Percentiles rank a stretch among this genome's conserved stretches.
Conservation (phyloP, 176 grass and related monocot species). For the Zoysia pacifica region DNA sequence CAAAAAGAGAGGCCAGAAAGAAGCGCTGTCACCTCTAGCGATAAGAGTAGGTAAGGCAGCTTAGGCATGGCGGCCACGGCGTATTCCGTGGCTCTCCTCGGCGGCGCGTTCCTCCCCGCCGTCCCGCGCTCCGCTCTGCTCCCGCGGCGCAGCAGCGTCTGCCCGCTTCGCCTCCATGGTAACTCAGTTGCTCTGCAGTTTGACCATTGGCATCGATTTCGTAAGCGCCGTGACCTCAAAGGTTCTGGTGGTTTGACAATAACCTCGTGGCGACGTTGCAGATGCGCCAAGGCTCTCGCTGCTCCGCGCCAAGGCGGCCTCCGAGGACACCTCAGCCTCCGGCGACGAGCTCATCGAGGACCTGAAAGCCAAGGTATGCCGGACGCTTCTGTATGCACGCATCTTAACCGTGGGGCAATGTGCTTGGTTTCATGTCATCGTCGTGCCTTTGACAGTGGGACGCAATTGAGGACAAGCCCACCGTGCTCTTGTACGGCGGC, state of each 20-base stretch:
- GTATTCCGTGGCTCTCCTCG: constrained; percentile 72
- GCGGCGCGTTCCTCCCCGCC: constrained; percentile 58
- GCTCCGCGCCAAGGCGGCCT: constrained; percentile 62
- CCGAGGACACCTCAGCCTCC: constrained; percentile 76
- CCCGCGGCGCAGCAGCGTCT: constrained; percentile 41
- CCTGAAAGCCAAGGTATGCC: constrained; percentile 75
- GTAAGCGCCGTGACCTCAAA: background rate
- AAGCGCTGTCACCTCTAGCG: constrained; percentile 14
- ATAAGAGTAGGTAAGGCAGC: constrained; percentile 30
- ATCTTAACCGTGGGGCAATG: background rate
- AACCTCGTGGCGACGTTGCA: background rate
- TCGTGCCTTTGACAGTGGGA: constrained; percentile 61
- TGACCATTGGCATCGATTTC: background rate
- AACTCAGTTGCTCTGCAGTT: background rate
- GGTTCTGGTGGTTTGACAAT: no score
- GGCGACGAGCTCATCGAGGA: constrained; percentile 77
- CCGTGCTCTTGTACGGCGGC: constrained; percentile 87
- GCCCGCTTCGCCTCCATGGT: constrained; percentile 50
- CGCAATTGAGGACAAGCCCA: constrained; percentile 89
- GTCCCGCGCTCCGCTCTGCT: constrained; percentile 42
- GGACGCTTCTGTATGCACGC: no score
- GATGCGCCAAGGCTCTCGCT: constrained; percentile 67
- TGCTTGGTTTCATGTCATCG: background rate
- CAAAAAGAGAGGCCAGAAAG: constrained; percentile 43
- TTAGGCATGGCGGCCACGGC: constrained; percentile 60